Evolutionary conservation across 1,284 basidiomycete genomes (phyloP).

Genomic region (Cryptococcus wingfieldii): DNA sequence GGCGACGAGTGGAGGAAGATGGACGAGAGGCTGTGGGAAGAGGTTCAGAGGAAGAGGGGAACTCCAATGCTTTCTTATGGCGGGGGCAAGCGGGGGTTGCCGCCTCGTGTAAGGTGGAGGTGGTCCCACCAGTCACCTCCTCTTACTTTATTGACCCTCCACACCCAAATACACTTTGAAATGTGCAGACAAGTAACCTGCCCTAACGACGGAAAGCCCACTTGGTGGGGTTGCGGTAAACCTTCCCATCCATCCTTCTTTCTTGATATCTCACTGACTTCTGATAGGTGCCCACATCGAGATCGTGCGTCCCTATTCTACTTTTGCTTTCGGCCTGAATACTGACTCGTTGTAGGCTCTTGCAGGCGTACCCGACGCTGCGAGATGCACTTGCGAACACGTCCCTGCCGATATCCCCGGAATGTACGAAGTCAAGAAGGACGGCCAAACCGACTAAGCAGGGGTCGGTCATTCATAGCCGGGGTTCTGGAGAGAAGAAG

Average conservation of each 20-base stretch:
- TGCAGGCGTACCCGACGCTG: slow-evolving; percentile 29
- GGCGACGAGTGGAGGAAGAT: no score
- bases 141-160: no score
- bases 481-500: no score
- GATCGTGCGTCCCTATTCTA: slow-evolving; percentile 20
- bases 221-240: slow-evolving; percentile 50
- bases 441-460: background rate
- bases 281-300: slow-evolving; percentile 43
- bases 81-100: no score
- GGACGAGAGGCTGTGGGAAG: no score
- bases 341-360: slow-evolving; percentile 24
- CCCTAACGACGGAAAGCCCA: slow-evolving; percentile 47
- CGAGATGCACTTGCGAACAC: slow-evolving; percentile 43
- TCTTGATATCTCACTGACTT: background rate
- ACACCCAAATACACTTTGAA: no score
- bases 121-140: no score
- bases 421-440: slow-evolving; percentile 31
- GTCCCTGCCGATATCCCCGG: slow-evolving; percentile 33
- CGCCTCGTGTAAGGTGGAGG: no score
- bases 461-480: no score
- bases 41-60: no score
- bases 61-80: no score
- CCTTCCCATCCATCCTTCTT: slow-evolving; percentile 1
- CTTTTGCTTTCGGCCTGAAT: background rate
- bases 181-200: slow-evolving; percentile 47